phyloP scores from a whole-genome alignment of 1,284 basidiomycete genomes.

The Trichosporon sp. region DNA sequence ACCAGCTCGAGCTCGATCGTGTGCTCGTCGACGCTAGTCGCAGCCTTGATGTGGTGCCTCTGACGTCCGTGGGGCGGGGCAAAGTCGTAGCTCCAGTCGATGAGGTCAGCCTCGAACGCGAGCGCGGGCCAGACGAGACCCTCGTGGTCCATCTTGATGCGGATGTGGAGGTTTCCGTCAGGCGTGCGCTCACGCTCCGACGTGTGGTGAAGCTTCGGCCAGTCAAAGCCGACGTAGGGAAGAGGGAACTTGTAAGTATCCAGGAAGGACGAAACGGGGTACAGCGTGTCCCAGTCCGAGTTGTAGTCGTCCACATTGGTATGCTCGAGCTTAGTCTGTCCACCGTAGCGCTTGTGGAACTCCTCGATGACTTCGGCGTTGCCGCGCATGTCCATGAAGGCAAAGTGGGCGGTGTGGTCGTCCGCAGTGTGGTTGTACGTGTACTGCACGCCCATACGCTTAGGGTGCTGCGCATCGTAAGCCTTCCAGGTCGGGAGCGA shows the following conservation, averaged over 20 bases:
- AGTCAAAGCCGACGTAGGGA: conserved; percentile 56
- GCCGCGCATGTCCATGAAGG: conserved; percentile 66
- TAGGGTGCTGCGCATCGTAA: conserved; percentile 85
- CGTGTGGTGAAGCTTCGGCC: conserved; percentile 41
- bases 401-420: conserved; percentile 78
- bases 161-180: conserved; percentile 66
- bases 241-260: conserved; percentile 49
- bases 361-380: conserved; percentile 63
- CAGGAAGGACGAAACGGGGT: conserved; percentile 70
- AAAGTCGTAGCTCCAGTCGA: conserved; percentile 79
- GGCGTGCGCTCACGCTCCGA: conserved; percentile 55
- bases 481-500: conserved; percentile 65
- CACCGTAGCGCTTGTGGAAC: conserved; percentile 66
- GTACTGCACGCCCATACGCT: conserved; percentile 81
- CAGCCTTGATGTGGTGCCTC: conserved; percentile 85
- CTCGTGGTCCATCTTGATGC: conserved; percentile 75
- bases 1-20: conserved; percentile 46
- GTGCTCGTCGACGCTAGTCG: conserved; percentile 45
- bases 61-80: conserved; percentile 70
- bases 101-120: conserved; percentile 88
- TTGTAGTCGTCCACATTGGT: conserved; percentile 50
- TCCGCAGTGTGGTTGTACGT: conserved; percentile 79
- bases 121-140: conserved; percentile 67
- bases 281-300: conserved; percentile 80
- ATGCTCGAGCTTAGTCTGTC: conserved; percentile 37